Evolutionary conservation across 2,329 filamentous ascomycete species (phyloP).

Genomic region (Sordariomycetes sp.): DNA sequence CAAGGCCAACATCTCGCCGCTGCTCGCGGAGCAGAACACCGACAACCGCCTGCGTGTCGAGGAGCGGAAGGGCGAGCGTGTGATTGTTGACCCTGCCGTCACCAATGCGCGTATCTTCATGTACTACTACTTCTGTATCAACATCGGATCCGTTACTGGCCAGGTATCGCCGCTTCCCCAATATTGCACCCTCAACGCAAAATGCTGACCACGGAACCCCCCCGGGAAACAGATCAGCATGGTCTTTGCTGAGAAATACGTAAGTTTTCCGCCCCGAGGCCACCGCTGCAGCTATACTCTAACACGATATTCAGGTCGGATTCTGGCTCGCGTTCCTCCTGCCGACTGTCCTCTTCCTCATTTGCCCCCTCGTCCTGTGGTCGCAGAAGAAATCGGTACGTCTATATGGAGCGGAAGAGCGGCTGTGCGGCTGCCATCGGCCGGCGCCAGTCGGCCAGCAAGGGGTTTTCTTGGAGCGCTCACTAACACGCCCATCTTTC

Average conservation of each 20-base stretch:
- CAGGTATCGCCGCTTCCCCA: too few relatives aligned
- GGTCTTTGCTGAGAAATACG: conserved; percentile 66
- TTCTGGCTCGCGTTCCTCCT: conserved; percentile 65
- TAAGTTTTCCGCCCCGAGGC: conserved; percentile 16
- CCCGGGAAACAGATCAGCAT: conserved; percentile 39
- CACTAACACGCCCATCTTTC: background rate
- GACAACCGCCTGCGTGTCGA: conserved; percentile 47
- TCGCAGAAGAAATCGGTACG: conserved; percentile 38
- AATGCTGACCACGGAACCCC: too few relatives aligned
- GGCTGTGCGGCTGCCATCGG: too few relatives aligned
- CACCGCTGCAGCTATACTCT: background rate
- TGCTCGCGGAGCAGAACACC: conserved; percentile 61
- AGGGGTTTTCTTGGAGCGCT: background rate
- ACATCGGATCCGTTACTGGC: conserved; percentile 52
- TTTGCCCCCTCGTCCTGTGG: conserved; percentile 50
- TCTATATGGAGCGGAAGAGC: background rate
- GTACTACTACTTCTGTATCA: conserved; percentile 49
- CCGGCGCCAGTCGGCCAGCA: too few relatives aligned
- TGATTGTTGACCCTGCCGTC: conserved; percentile 59
- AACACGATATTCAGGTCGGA: conserved; percentile 28
- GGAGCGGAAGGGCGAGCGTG: conserved; percentile 48
- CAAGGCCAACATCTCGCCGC: conserved; percentile 68
- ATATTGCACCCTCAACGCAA: too few relatives aligned
- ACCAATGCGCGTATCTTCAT: conserved; percentile 61
- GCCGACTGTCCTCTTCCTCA: conserved; percentile 53